Conservation (phyloP, 495 filamentous ascomycete species). For the Aspergillus avenaceus region DNA sequence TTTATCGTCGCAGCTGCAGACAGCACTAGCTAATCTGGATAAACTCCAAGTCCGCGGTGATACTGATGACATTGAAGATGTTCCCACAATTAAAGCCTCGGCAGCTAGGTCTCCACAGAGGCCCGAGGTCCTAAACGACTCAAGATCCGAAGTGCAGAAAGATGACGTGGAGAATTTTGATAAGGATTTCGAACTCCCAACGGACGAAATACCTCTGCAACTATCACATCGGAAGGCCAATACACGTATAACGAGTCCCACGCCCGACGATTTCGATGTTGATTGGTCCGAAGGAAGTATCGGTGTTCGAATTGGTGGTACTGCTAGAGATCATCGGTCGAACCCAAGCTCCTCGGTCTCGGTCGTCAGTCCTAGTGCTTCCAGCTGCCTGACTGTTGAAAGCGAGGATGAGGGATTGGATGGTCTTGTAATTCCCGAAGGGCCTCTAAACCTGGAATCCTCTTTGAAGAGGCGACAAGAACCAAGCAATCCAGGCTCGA, state of each 20-base stretch:
- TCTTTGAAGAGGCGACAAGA: slow-evolving; percentile 67
- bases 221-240: slow-evolving; percentile 57
- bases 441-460: slow-evolving; percentile 74
- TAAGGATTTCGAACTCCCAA: slow-evolving; percentile 70
- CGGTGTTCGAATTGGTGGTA: slow-evolving; percentile 83
- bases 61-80: slow-evolving; percentile 59
- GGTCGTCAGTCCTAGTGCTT: slow-evolving; percentile 83
- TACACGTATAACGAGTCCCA: slow-evolving; percentile 52
- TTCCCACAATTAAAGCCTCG: slow-evolving; percentile 65
- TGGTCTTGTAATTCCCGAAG: slow-evolving; percentile 77
- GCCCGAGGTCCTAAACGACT: slow-evolving; percentile 20
- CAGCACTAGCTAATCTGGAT: slow-evolving; percentile 41
- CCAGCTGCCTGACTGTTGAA: slow-evolving; percentile 85
- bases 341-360: slow-evolving; percentile 81
- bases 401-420: slow-evolving; percentile 91
- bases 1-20: slow-evolving; percentile 19
- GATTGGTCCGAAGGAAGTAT: slow-evolving; percentile 92
- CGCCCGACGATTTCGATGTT: slow-evolving; percentile 70
- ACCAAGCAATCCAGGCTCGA: slow-evolving; percentile 39
- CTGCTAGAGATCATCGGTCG: slow-evolving; percentile 69
- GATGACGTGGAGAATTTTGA: slow-evolving; percentile 66
- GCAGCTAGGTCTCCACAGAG: slow-evolving; percentile 53
- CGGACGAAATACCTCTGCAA: slow-evolving; percentile 50
- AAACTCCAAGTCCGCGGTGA: slow-evolving; percentile 60
- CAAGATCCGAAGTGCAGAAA: slow-evolving; percentile 23